These are phyloP conservation scores for Cocos nucifera DNA, from an alignment of 176 grass and related monocot genomes.

Conservation along the genomic window DNA sequence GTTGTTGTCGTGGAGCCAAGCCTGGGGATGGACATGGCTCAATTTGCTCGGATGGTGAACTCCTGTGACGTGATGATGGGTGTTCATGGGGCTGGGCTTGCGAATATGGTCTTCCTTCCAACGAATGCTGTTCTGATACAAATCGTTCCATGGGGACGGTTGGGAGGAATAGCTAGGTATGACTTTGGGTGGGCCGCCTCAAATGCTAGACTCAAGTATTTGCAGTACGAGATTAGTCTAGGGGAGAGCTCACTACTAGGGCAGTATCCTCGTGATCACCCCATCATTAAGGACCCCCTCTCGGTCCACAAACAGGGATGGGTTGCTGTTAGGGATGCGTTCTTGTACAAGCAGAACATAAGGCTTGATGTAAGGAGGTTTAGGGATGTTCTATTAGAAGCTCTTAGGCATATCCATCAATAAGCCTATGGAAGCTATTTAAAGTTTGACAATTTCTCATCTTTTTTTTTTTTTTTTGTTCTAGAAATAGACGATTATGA, in stretches of 20 bases:
- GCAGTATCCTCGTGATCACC: not conserved
- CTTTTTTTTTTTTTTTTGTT: too few species aligned
- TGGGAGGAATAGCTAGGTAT: not conserved
- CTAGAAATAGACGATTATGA: too few species aligned
- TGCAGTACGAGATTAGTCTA: not conserved
- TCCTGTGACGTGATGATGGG: conserved; percentile 3
- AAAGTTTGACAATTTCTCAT: too few species aligned
- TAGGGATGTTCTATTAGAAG: not conserved
- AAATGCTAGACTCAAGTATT: not conserved
- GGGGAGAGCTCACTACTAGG: not conserved
- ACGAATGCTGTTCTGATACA: not conserved
- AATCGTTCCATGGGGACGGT: not conserved
- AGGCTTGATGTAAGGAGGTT: not conserved
- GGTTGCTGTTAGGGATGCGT: not conserved
- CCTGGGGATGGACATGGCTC: not conserved
- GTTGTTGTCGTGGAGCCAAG: not conserved
- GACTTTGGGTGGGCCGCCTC: not conserved
- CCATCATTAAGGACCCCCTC: not conserved
- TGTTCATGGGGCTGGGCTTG: not conserved
- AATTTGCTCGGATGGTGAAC: not conserved
- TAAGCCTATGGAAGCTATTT: too few species aligned
- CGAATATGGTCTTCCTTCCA: not conserved
- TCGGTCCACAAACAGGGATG: conserved; percentile 1
- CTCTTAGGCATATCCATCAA: not conserved
- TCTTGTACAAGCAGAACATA: not conserved